These are phyloP conservation scores for Colletotrichum tamarilloi DNA, from an alignment of 2,329 filamentous ascomycete species.

Conservation along the genomic window DNA sequence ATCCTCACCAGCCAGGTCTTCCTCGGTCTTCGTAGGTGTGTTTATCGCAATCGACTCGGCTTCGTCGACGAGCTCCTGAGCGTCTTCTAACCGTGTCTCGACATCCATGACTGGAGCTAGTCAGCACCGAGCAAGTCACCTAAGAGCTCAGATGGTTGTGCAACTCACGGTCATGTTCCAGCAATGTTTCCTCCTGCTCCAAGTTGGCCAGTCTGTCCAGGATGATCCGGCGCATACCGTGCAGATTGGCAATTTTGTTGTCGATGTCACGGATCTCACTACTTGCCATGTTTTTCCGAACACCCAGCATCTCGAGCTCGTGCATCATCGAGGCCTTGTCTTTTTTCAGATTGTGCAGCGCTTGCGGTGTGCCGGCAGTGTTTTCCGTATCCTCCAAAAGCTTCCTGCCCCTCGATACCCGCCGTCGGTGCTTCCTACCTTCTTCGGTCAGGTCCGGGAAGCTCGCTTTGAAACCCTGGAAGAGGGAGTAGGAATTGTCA, in stretches of 20 bases:
- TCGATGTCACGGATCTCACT: constrained; percentile 97
- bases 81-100: constrained; percentile 70
- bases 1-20: constrained; percentile 63
- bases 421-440: constrained; percentile 76
- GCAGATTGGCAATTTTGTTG: constrained; percentile 93
- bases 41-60: constrained; percentile 66
- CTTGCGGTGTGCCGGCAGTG: constrained; percentile 68
- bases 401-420: constrained; percentile 80
- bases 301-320: constrained; percentile 87
- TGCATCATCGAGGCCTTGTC: constrained; percentile 85
- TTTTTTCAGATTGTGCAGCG: constrained; percentile 79
- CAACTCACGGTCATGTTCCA: constrained; percentile 86
- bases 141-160: background rate
- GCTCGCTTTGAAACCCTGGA: constrained; percentile 95
- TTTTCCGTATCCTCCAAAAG: constrained; percentile 74
- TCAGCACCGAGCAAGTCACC: constrained; percentile 42
- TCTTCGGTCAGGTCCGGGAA: constrained; percentile 79
- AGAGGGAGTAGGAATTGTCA: constrained; percentile 88
- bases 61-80: constrained; percentile 69
- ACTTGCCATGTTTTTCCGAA: constrained; percentile 97
- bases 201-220: constrained; percentile 85
- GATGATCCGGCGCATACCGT: constrained; percentile 92
- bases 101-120: constrained; percentile 67
- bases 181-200: constrained; percentile 88
- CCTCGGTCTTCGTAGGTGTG: constrained; percentile 63